A percentile compares a stretch with the other conserved stretches of the same genome.
Conservation (phyloP, 75 land plant genomes). For the Selaginella moellendorffii region DNA sequence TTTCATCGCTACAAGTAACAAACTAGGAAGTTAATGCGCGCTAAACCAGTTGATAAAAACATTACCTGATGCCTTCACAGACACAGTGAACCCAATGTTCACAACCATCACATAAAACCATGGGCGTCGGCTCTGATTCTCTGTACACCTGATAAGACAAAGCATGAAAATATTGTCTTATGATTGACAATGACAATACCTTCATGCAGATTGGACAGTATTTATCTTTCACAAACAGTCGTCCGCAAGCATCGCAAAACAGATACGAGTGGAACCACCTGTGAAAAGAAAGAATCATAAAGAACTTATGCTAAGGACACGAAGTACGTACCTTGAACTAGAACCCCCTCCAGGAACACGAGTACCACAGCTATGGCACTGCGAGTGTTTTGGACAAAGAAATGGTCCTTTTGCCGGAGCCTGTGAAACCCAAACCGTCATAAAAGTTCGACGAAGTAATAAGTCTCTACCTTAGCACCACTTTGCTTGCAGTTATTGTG, state of each 20-base stretch:
- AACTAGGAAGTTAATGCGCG: too few relatives aligned
- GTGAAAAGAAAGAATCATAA: conserved; percentile 16
- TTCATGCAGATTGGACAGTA: conserved; percentile 96
- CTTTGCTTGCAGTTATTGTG: conserved; percentile 94
- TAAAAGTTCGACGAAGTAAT: not conserved
- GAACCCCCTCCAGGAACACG: conserved; percentile 83
- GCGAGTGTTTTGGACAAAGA: conserved; percentile 80
- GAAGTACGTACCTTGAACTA: conserved; percentile 57
- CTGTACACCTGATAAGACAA: conserved; percentile 69
- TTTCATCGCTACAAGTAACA: conserved; percentile 70
- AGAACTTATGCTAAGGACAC: too few relatives aligned
- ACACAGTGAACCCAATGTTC: conserved; percentile 92
- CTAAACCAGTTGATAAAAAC: too few relatives aligned
- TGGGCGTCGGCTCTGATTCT: conserved; percentile 93
- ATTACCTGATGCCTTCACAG: conserved; percentile 99
- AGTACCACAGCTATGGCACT: conserved; percentile 88
- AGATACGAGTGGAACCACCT: conserved; percentile 97
- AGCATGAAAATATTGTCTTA: conserved; percentile 4
- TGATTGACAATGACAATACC: conserved; percentile 28
- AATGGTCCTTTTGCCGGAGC: conserved; percentile 69
- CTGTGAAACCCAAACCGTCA: conserved; percentile 23
- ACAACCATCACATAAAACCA: conserved; percentile 98
- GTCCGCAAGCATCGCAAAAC: conserved; percentile 97
- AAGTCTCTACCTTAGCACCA: conserved; percentile 59
- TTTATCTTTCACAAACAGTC: conserved; percentile 85